Evolutionary conservation across 1,139 yeast species (phyloP).

Genomic region (Candida sanyaensis): DNA sequence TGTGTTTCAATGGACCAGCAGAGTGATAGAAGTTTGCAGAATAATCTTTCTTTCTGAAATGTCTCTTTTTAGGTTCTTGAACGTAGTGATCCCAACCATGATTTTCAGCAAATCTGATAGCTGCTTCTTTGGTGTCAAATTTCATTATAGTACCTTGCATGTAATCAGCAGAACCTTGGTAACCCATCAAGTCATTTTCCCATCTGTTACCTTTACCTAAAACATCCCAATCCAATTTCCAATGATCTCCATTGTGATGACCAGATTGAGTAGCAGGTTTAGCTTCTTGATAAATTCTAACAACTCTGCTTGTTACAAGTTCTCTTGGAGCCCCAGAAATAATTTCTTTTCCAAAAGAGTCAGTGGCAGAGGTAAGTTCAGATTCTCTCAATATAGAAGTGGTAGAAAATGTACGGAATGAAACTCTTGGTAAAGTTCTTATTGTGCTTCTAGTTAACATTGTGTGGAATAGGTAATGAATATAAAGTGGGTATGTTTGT

Average conservation of each 20-base stretch:
- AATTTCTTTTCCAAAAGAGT: constrained; percentile 49
- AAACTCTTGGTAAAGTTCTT: constrained; percentile 16
- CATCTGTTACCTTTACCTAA: constrained; percentile 78
- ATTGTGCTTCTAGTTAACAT: constrained; percentile 26
- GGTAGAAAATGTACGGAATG: constrained; percentile 24
- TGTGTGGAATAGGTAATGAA: constrained; percentile 1
- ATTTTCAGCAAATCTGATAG: constrained; percentile 76
- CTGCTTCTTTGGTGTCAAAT: constrained; percentile 76
- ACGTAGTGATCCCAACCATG: constrained; percentile 87
- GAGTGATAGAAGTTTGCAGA: constrained; percentile 72
- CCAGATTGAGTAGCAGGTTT: constrained; percentile 87
- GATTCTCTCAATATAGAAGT: constrained; percentile 18
- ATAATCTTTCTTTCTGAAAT: constrained; percentile 75
- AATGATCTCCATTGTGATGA: constrained; percentile 50
- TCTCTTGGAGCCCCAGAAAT: constrained; percentile 82
- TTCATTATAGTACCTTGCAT: constrained; percentile 86
- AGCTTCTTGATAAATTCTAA: constrained; percentile 75
- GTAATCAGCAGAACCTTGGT: constrained; percentile 78
- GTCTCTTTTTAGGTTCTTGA: constrained; percentile 77
- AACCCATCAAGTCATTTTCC: constrained; percentile 90
- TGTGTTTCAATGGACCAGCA: constrained; percentile 73
- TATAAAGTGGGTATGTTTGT: not conserved
- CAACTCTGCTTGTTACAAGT: constrained; percentile 62
- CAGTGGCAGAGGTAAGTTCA: constrained; percentile 16
- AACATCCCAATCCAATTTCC: constrained; percentile 88